Evolutionary conservation across 129 eudicot genomes (phyloP), one percentile per base, ranked within the genome.

Genomic region (Ambrosia artemisiifolia): DNA sequence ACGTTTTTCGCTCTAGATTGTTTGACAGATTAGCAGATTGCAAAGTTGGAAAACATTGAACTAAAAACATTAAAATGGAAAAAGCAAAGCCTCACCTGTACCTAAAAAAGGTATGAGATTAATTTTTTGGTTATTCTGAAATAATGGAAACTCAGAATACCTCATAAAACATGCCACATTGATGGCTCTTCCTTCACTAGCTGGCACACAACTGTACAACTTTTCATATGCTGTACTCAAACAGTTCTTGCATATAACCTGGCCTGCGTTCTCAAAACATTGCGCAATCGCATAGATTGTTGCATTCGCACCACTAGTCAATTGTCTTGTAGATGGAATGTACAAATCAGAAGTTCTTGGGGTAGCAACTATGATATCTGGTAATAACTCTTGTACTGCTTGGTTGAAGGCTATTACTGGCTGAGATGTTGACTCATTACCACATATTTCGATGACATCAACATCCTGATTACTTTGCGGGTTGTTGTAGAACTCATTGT

Each of bases 131-230:
- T 90, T 87, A 28, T 63, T 79, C 8, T 69, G 32, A 48, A 90
- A 90, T 56, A 87, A 87, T 0, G 87, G 63, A 3, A 80, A 68
- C 28, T 63, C 82, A 3, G 96, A 90, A 61, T 80, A 90, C 75
- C 96, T 84, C 56, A 84, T 34, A 54, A 84, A 90, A 75, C 96
- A 87, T 28, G 83, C 96, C n/a, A 85, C 85, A 50, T 83, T 81
- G 48, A 85, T 30, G 61, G 84, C 83, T 69, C 90, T 82, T 38
- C 87, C 96, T 56, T 90, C 93, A 0, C 77, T 70, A 17, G 49
- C 49, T 12, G 93, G 96, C 19, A 82, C 72, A 49, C 96, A 90
- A 43, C 68, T 74, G 28, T 32, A 35, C 28, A 90, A 70, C 40
- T 74, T 79, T 24, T 43, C 20, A 78, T 78, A 57, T 3, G 88